Percentiles rank a stretch among this genome's conserved stretches.
phyloP scores from a whole-genome alignment of 441 rosid species.

The Gossypium schwendimanii region DNA sequence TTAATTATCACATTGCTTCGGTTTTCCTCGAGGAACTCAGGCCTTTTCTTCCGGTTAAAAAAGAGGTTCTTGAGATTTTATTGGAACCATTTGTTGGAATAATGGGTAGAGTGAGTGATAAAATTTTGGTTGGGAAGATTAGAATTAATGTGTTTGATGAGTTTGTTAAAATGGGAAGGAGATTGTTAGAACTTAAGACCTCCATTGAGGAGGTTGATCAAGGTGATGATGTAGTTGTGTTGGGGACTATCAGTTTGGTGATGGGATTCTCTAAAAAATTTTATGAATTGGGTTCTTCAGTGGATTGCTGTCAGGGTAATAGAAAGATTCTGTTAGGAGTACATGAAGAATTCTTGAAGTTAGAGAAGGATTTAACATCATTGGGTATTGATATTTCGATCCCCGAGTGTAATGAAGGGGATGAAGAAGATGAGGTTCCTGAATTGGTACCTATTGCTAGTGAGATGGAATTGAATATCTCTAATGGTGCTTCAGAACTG shows the following conservation, averaged over 20 bases:
- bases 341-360: conserved; percentile 55
- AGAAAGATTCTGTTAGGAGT: conserved; percentile 64
- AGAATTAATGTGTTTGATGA: conserved; percentile 57
- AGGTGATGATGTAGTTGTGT: conserved; percentile 36
- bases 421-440: conserved; percentile 32
- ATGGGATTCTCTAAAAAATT: conserved; percentile 54
- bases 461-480: conserved; percentile 19
- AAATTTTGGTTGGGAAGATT: conserved; percentile 62
- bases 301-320: conserved; percentile 70
- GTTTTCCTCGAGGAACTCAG: conserved; percentile 65
- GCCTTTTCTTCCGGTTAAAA: conserved; percentile 48
- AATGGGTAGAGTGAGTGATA: conserved; percentile 47
- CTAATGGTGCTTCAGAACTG: conserved; percentile 13
- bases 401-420: conserved; percentile 18
- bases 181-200: conserved; percentile 45
- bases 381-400: conserved; percentile 40
- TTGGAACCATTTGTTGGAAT: conserved; percentile 24
- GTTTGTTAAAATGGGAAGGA: conserved; percentile 47
- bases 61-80: conserved; percentile 39
- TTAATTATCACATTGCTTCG: conserved; percentile 66
- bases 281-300: conserved; percentile 67
- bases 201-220: conserved; percentile 31
- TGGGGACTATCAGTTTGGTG: conserved; percentile 47
- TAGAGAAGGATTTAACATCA: conserved; percentile 47
- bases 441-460: conserved; percentile 37